phyloP scores from a whole-genome alignment of 1,139 yeast genomes.

The Sugiyamaella pinicola region DNA sequence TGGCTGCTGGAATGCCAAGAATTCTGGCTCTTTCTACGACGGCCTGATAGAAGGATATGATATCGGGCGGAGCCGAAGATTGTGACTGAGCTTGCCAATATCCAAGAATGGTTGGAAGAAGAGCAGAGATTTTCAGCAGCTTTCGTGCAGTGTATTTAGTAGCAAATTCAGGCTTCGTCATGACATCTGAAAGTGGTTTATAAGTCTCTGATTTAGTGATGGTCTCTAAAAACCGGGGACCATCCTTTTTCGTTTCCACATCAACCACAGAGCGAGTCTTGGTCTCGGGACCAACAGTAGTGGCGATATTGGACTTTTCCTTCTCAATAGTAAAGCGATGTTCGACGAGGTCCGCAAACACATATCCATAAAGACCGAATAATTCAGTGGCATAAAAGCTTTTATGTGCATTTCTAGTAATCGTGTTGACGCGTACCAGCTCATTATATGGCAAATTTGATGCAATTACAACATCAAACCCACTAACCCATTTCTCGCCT shows the following conservation, averaged over 20 bases:
- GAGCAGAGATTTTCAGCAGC: constrained; percentile 57
- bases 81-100: constrained; percentile 44
- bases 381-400: constrained; percentile 71
- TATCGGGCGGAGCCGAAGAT: constrained; percentile 32
- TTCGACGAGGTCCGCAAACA: constrained; percentile 73
- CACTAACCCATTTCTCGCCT: constrained; percentile 49
- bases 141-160: constrained; percentile 53
- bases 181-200: constrained; percentile 46
- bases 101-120: constrained; percentile 65
- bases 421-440: constrained; percentile 46
- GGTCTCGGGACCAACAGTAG: constrained; percentile 54
- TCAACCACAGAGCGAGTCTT: constrained; percentile 54
- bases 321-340: constrained; percentile 60
- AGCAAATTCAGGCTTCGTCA: constrained; percentile 42
- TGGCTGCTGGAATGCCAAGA: constrained; percentile 48
- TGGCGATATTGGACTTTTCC: constrained; percentile 49
- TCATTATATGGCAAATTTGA: constrained; percentile 60
- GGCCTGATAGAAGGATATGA: constrained; percentile 34
- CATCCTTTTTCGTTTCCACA: constrained; percentile 49
- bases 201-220: constrained; percentile 61
- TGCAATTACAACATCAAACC: constrained; percentile 73
- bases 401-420: constrained; percentile 56
- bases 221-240: constrained; percentile 49
- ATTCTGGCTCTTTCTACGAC: constrained; percentile 42
- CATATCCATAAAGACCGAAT: constrained; percentile 82